Percentiles rank a stretch among this genome's conserved stretches.
Conservation (phyloP, 1,284 basidiomycete genomes). For the Sutorius eximius region DNA sequence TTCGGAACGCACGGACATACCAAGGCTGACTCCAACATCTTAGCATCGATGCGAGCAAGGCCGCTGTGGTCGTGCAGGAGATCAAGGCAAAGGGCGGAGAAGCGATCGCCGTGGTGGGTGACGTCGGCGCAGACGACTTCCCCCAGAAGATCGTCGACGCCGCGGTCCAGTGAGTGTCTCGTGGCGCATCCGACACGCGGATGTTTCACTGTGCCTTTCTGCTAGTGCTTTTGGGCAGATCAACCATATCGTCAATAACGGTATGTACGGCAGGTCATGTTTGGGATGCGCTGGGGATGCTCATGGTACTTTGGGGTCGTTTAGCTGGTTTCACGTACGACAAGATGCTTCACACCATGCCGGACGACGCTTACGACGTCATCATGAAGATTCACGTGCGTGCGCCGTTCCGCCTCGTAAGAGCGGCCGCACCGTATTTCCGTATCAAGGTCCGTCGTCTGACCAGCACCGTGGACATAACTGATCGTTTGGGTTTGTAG, state of each 20-base stretch:
- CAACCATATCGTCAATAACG: slow-evolving; percentile 86
- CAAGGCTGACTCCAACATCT: slow-evolving; percentile 1
- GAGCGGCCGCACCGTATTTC: slow-evolving; percentile 83
- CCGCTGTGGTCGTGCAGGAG: slow-evolving; percentile 67
- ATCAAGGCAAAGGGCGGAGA: slow-evolving; percentile 75
- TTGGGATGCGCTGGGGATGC: not conserved
- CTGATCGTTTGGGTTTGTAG: slow-evolving; percentile 21
- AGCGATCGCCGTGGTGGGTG: slow-evolving; percentile 69
- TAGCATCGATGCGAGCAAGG: slow-evolving; percentile 69
- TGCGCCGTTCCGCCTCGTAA: slow-evolving; percentile 78
- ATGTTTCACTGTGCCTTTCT: not conserved
- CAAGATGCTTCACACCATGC: slow-evolving; percentile 86
- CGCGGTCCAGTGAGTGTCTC: slow-evolving; percentile 62
- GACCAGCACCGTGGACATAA: not conserved
- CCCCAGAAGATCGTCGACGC: slow-evolving; percentile 77
- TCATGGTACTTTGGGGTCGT: slow-evolving; percentile 4
- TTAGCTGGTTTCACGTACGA: slow-evolving; percentile 84
- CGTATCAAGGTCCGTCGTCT: slow-evolving; percentile 63
- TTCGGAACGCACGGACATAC: not conserved
- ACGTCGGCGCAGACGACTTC: slow-evolving; percentile 81
- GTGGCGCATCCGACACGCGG: not conserved
- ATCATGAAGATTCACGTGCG: slow-evolving; percentile 75
- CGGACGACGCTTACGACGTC: slow-evolving; percentile 79
- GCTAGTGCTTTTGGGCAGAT: slow-evolving; percentile 74
- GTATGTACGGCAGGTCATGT: slow-evolving; percentile 40